phyloP scores from a whole-genome alignment of 1,284 basidiomycete genomes.

The Apiotrichum mycotoxinovorans region DNA sequence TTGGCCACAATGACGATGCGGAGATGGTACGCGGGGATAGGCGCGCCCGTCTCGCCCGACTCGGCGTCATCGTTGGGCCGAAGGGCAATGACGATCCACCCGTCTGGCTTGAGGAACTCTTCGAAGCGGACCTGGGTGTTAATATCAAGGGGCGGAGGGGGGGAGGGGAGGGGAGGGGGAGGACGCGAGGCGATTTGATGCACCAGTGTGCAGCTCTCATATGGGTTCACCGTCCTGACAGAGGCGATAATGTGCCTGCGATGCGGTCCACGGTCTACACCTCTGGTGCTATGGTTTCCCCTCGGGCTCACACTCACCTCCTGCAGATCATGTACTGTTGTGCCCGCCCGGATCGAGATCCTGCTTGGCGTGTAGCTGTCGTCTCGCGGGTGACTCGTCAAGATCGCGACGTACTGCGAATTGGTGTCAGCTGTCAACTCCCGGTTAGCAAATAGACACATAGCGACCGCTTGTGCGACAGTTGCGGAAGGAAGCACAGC shows the following conservation, averaged over 20 bases:
- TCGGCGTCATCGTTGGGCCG: slow-evolving; percentile 74
- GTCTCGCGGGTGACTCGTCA: slow-evolving; percentile 79
- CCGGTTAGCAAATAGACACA: neutral
- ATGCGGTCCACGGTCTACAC: no score
- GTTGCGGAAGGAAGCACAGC: neutral
- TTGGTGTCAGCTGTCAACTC: neutral
- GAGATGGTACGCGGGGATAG: slow-evolving; percentile 81
- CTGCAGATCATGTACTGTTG: slow-evolving; percentile 84
- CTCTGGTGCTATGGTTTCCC: no score
- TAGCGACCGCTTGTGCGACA: neutral
- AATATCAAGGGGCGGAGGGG: neutral
- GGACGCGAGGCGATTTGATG: no score
- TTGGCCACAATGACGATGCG: slow-evolving; percentile 89
- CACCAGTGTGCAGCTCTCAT: neutral
- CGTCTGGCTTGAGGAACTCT: slow-evolving; percentile 82
- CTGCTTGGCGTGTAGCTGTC: slow-evolving; percentile 97
- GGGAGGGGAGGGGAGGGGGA: neutral
- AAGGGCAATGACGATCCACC: slow-evolving; percentile 90
- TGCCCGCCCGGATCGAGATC: slow-evolving; percentile 85
- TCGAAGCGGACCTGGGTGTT: slow-evolving; percentile 62
- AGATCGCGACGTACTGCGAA: slow-evolving; percentile 80
- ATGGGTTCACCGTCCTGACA: no score
- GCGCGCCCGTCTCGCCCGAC: slow-evolving; percentile 61
- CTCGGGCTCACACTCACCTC: slow-evolving; percentile 59
- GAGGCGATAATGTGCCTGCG: no score